Evolutionary conservation across 2,329 filamentous ascomycete genomes (phyloP), one percentile per base, ranked within the genome.

Genomic region (Diplodia mutila): DNA sequence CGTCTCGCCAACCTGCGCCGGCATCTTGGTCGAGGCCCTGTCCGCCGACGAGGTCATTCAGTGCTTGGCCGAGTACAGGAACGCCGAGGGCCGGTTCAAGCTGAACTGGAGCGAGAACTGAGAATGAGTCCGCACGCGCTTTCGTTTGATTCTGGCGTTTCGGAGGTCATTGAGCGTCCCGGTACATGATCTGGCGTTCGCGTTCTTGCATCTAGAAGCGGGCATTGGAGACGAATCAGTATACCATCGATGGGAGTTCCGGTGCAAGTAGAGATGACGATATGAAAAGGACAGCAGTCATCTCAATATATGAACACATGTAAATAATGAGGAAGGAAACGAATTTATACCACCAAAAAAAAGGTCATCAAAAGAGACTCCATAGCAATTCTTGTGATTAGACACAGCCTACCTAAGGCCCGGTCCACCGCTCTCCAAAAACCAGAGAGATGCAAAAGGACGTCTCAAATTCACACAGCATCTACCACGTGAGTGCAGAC

Each of bases 1-100:
- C 75, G 89, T 99, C 59, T 85, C 85, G 65, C 79, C 83, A 39
- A 86, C 83, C 23, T 94, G 94, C 79, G 87, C 85, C 59, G 83
- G 85, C 12, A 98, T 99, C 71, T 80, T 98, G 72, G 89, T 91
- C 1, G 91, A 94, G 76, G 93, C 92, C 6, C 85, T 84, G 73
- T 87, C 85, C 59, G 86, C 91, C 1, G 89, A 91, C 53, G 90
- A 91, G 66, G 93, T 94, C 16, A 84, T 97, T 70, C 80, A 83
- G 69, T 86, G 85, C 53, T 81, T 99, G 78, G 85, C 82, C 69
- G 85, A 90, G 42, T 99, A 99, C 81, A 87, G 88, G 80, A 86
- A 90, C 54, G 90, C 91, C 0, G 85, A 89, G 71, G 91, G 90
- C 11, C 86, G 92, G 63, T 92, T 92, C 77, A 89, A 94, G 73